phyloP scores from a whole-genome alignment of 2,329 filamentous ascomycete species.

The Fusarium tupiense region DNA sequence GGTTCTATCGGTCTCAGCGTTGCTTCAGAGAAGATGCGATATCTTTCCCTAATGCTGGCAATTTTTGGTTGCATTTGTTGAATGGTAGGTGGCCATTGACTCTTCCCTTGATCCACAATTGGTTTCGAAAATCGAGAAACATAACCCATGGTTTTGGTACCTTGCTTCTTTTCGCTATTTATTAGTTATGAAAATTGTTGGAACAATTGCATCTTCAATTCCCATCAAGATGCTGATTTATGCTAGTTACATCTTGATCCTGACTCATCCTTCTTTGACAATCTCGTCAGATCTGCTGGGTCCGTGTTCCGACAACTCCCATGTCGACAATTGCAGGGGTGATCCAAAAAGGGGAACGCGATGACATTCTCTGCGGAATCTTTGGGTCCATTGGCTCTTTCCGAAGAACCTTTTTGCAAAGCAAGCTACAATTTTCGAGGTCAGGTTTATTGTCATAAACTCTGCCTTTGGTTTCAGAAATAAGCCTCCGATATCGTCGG shows the following conservation, averaged over 20 bases:
- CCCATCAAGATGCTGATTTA: not conserved
- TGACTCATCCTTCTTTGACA: conserved; percentile 14
- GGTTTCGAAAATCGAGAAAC: conserved; percentile 13
- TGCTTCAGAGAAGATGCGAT: not conserved
- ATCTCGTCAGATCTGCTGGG: not conserved
- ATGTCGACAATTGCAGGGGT: not conserved
- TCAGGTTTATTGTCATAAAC: not conserved
- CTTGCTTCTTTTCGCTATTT: not conserved
- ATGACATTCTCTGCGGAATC: conserved; percentile 16
- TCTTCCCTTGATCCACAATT: conserved; percentile 5
- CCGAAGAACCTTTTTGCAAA: not conserved
- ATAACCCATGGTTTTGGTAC: not conserved
- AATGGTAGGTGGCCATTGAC: not conserved
- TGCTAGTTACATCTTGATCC: not conserved
- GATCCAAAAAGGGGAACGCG: conserved; percentile 25
- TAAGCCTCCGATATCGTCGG: not conserved
- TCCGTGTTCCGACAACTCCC: conserved; percentile 8
- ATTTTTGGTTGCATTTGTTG: not conserved
- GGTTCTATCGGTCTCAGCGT: not conserved
- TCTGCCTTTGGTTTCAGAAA: not conserved
- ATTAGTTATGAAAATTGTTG: not conserved
- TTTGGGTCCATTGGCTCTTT: not conserved
- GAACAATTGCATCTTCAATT: not conserved
- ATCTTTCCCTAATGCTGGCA: not conserved
- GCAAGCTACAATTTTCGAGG: conserved; percentile 3